Base-by-base conservation (phyloP, 208 protist genomes). In the Naegleria lovaniensis region DNA sequence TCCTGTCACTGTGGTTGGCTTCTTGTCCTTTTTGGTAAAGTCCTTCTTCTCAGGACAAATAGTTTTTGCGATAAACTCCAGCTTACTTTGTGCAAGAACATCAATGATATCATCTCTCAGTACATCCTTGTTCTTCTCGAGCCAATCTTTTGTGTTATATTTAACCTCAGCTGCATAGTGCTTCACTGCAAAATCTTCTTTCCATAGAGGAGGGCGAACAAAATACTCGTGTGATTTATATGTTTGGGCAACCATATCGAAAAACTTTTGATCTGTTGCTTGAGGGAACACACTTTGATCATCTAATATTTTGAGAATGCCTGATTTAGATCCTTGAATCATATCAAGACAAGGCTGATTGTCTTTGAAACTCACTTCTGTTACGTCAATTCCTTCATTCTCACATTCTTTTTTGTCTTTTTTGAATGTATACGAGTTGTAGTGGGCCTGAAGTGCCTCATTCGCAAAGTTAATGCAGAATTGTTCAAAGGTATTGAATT, bases 401-500 rank as follows among this genome's bases (percentile, higher is more conserved):
- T 94, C 22, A 93, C 83, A 55, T 89, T 83, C 93, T 36, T 93
- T 85, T 43, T 94, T 92, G 59, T 95, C 93, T 51, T 89, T 88
- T 40, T 95, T 94, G 92, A 98, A 97, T 86, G 96, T 96, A 89
- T 96, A 94, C 43, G 94, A 90, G 91, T 96, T 97, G 93, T 97
- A 97, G 90, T 95, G 92, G 55, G 95, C 92, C 91, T 98, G 97
- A 86, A 98, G 88, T 67, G 97, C 96, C 91, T 98, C 97, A 94
- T 98, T 98, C 43, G 97, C 96, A 90, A 96, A 96, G 92, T 98
- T 98, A 91, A 98, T 98, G 92, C 96, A 98, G 13, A 98, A 93
- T 93, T 99, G 97, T 93, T 99, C 97, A 92, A 98, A 98, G 25
- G 93, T 96, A 92, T 99, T 99, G 38, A 94, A 83, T 89, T 93